phyloP scores from a whole-genome alignment of 2,329 filamentous ascomycete genomes.

The Leptosphaerulina australis region DNA sequence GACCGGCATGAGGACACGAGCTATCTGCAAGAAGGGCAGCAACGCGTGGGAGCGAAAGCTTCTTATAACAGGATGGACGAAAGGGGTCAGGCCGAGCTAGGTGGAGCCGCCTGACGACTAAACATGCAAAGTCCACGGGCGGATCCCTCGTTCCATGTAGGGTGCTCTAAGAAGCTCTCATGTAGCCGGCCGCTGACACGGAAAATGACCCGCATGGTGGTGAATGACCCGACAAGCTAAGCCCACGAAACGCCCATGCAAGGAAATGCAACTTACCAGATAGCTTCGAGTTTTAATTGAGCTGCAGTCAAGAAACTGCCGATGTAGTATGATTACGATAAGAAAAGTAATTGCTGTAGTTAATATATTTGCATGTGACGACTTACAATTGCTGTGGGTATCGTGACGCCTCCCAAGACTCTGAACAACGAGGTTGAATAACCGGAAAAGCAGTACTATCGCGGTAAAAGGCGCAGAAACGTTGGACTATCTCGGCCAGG shows the following conservation, averaged over 20 bases:
- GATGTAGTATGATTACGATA: neutral
- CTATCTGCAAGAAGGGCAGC: constrained; percentile 22
- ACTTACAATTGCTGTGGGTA: constrained; percentile 33
- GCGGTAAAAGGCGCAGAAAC: constrained; percentile 15
- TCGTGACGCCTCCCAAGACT: constrained; percentile 16
- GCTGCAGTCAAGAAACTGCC: constrained; percentile 15
- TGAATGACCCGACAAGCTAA: constrained; percentile 33
- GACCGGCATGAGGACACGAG: constrained; percentile 66
- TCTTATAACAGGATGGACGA: constrained; percentile 46
- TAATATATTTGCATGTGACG: constrained; percentile 27
- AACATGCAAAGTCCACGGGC: constrained; percentile 46
- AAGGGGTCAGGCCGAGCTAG: constrained; percentile 36
- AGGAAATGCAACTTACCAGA: constrained; percentile 37
- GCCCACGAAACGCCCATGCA: constrained; percentile 19
- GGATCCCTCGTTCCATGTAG: constrained; percentile 37
- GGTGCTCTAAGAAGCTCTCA: constrained; percentile 32
- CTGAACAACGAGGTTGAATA: constrained; percentile 26
- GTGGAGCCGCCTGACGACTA: constrained; percentile 25
- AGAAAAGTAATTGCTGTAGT: constrained; percentile 28
- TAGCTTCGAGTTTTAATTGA: constrained; percentile 31
- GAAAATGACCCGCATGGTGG: constrained; percentile 41
- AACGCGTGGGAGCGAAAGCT: constrained; percentile 21
- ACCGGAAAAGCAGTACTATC: constrained; percentile 38
- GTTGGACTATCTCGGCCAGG: constrained; percentile 43
- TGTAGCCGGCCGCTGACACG: constrained; percentile 40